Evolutionary conservation across 495 filamentous ascomycete species (phyloP).

Genomic region (Entonaema liquescens): DNA sequence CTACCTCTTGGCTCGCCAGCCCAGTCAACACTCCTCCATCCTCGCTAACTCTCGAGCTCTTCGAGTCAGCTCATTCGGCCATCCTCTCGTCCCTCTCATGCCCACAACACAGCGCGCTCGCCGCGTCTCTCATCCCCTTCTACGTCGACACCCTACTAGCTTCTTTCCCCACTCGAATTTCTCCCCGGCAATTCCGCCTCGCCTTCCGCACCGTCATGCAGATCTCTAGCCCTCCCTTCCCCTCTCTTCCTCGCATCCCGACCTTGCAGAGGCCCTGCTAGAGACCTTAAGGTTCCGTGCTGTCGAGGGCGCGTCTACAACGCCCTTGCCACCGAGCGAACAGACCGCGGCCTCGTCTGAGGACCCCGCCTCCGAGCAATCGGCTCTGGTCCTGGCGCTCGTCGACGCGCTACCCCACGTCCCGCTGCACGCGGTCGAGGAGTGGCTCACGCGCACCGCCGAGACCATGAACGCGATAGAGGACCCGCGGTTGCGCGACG

Average conservation of each 20-base stretch:
- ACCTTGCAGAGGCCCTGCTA: constrained; percentile 79
- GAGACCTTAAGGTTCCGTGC: constrained; percentile 82
- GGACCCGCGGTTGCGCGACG: constrained; percentile 67
- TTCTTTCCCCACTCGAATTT: constrained; percentile 84
- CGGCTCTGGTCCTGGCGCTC: constrained; percentile 78
- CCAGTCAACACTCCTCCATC: constrained; percentile 50
- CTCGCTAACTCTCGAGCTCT: constrained; percentile 69
- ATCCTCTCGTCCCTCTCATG: constrained; percentile 84
- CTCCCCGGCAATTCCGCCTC: constrained; percentile 88
- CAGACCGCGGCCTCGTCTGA: constrained; percentile 11
- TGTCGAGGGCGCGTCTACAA: constrained; percentile 55
- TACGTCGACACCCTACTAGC: constrained; percentile 87
- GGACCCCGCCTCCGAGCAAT: constrained; percentile 76
- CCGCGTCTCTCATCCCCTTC: constrained; percentile 78
- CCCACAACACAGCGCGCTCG: constrained; percentile 75
- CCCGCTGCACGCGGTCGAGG: constrained; percentile 70
- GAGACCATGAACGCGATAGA: constrained; percentile 69
- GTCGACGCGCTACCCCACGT: constrained; percentile 85
- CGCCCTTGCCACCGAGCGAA: constrained; percentile 46
- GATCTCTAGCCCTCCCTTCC: constrained; percentile 83
- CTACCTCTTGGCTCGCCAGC: constrained; percentile 66
- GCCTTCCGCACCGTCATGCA: constrained; percentile 91
- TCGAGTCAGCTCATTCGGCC: constrained; percentile 91
- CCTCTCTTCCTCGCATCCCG: constrained; percentile 73
- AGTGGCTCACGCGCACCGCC: constrained; percentile 70